Evolutionary conservation across 257 asterid genomes (phyloP).

Genomic region (Hygrophila difformis): DNA sequence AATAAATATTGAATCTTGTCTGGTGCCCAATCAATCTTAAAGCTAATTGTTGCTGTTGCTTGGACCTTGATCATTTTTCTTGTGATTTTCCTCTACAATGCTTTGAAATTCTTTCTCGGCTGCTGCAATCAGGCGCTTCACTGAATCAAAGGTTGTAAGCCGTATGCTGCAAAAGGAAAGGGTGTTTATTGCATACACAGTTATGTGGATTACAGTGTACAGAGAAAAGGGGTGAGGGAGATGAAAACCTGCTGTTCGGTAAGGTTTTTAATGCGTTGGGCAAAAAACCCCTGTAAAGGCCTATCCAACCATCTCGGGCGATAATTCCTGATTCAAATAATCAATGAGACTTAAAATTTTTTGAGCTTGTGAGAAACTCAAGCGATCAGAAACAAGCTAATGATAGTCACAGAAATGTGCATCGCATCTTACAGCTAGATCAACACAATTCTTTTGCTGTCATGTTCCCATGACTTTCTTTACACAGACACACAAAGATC

Average conservation of each 20-base stretch:
- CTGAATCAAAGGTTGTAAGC: neutral
- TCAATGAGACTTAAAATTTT: too few species aligned
- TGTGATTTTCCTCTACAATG: neutral
- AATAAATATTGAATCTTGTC: neutral
- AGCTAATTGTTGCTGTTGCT: neutral
- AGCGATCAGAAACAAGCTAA: too few species aligned
- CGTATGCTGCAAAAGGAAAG: neutral
- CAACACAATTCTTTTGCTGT: too few species aligned
- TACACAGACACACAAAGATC: too few species aligned
- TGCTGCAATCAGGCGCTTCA: constrained; percentile 2
- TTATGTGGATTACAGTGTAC: too few species aligned
- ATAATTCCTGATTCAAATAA: constrained; percentile 1
- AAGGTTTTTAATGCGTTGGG: constrained; percentile 9
- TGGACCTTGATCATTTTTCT: neutral
- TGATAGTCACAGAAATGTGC: too few species aligned
- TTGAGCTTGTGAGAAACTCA: too few species aligned
- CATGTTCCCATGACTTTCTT: too few species aligned
- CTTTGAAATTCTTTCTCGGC: neutral
- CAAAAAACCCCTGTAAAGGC: constrained; percentile 10
- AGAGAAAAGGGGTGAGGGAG: too few species aligned
- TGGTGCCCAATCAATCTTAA: neutral
- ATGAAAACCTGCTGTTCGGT: constrained; percentile 10
- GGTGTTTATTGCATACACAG: too few species aligned
- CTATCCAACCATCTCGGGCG: constrained; percentile 6
- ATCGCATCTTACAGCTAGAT: too few species aligned